Percentiles rank a stretch among this genome's conserved stretches.
These are phyloP conservation scores for Litchi chinensis DNA, from an alignment of 345 rosid genomes.

Conservation along the genomic window DNA sequence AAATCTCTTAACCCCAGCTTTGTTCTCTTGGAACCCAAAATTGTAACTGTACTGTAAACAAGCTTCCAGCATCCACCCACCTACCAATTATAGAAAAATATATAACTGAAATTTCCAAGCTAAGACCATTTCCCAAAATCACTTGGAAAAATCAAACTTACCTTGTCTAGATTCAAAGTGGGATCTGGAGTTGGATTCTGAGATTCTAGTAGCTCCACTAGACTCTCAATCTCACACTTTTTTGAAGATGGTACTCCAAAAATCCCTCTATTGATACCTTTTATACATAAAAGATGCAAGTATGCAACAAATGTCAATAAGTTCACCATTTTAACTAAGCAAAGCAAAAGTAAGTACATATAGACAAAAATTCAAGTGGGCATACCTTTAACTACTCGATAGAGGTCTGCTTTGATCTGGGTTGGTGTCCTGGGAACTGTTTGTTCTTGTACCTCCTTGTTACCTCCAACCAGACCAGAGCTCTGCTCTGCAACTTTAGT, in stretches of 20 bases:
- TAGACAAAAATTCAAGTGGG: background rate
- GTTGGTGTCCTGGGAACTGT: constrained; percentile 13
- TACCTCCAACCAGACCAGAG: constrained; percentile 32
- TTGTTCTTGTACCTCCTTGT: constrained; percentile 8
- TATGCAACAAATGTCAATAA: background rate
- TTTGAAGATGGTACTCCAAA: constrained; percentile 72
- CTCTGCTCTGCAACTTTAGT: constrained; percentile 42
- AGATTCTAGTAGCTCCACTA: constrained; percentile 68
- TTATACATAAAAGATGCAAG: background rate
- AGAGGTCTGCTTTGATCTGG: constrained; percentile 56
- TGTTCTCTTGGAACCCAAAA: constrained; percentile 79
- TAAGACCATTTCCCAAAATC: background rate
- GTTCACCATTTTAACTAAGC: no score
- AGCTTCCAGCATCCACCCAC: constrained; percentile 85
- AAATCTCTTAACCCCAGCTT: constrained; percentile 86
- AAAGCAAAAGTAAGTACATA: background rate
- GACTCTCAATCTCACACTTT: constrained; percentile 59
- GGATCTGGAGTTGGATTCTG: constrained; percentile 85
- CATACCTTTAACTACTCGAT: constrained; percentile 49
- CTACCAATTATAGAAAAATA: constrained; percentile 33
- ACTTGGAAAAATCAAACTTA: constrained; percentile 9
- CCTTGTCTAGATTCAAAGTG: constrained; percentile 61
- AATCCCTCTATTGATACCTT: constrained; percentile 82
- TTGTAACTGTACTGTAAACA: constrained; percentile 73
- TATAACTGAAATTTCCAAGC: constrained; percentile 8